Evolutionary conservation across 768 basidiomycete species (phyloP), one percentile per base, ranked within the genome.

Genomic region (Ramaria sp.): DNA sequence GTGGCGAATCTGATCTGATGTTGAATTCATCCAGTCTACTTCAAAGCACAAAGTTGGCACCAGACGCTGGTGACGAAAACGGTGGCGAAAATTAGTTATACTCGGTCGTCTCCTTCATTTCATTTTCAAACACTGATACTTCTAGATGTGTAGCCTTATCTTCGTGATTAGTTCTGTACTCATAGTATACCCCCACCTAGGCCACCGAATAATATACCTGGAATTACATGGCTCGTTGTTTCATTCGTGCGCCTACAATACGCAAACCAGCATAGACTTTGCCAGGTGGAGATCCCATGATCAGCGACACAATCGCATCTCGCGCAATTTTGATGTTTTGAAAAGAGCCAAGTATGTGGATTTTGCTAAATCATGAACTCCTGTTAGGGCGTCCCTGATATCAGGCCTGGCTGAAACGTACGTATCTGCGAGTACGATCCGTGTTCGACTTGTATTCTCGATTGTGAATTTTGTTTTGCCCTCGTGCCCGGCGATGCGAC

Each of bases 391-490:
- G 19, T 19, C 38, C 66, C 27, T 19, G 64, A 47, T 54, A 52
- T 53, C 22, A 49, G 43, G 31, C 31, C 9, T 27, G 24, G 54
- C 54, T 24, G 15, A 13, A 19, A 80, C 88, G 54, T 66, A 94
- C 94, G 92, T 93, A 68, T 99, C 96, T 11, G 96, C 96, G 42
- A 99, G 82, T 47, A 99, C 91, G 57, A 99, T 97, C n/a, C 96
- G 86, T 27, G 96, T 99, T 57, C 95, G 80, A 63, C 86, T 94
- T 2, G 93, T 81, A 65, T 98, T 99, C 74, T 99, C 96, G 55
- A 99, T 98, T 1, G 94, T 93, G 69, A 97, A 98, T 68, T 96
- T 94, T 11, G 94, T 97, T 74, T 97, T 97, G 45, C 96, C 96
- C 61, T 96, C 93, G 68, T 99, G 93, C 4, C 96, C 96, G 11